Evolutionary conservation across 2,329 filamentous ascomycete species (phyloP).

Genomic region (Mycosphaerella sp.): DNA sequence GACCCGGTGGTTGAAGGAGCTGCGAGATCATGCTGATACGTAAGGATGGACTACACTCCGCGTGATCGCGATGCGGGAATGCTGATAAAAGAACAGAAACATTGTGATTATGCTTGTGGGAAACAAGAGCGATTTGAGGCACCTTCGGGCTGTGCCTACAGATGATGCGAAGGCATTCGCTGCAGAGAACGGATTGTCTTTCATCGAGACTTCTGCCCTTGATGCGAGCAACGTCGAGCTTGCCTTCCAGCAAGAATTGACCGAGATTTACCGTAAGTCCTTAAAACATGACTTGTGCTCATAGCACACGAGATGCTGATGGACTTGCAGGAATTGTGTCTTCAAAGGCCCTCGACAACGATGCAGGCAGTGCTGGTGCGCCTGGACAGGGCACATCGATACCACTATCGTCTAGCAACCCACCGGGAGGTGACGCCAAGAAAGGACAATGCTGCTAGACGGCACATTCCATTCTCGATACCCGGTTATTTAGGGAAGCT

Average conservation of each 20-base stretch:
- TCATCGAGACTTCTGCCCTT: conserved; percentile 98
- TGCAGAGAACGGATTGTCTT: conserved; percentile 56
- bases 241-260: conserved; percentile 76
- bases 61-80: neutral
- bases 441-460: conserved; percentile 65
- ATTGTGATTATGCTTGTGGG: conserved; percentile 99
- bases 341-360: conserved; percentile 90
- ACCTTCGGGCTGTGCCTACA: conserved; percentile 91
- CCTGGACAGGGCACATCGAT: conserved; percentile 68
- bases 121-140: conserved; percentile 99
- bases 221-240: conserved; percentile 99
- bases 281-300: neutral
- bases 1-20: conserved; percentile 97
- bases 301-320: neutral
- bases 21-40: conserved; percentile 93
- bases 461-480: conserved; percentile 8
- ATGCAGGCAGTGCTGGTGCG: conserved; percentile 15
- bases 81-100: conserved; percentile 66
- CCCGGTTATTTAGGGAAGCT: conserved; percentile 6
- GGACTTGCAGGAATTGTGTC: conserved; percentile 70
- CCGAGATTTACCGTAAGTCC: conserved; percentile 81
- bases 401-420: conserved; percentile 76
- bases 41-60: conserved; percentile 57
- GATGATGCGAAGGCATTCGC: conserved; percentile 98
- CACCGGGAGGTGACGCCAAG: conserved; percentile 73